Conservation (phyloP, 139 green algal genomes). For the Chlamydomonas eustigma region DNA sequence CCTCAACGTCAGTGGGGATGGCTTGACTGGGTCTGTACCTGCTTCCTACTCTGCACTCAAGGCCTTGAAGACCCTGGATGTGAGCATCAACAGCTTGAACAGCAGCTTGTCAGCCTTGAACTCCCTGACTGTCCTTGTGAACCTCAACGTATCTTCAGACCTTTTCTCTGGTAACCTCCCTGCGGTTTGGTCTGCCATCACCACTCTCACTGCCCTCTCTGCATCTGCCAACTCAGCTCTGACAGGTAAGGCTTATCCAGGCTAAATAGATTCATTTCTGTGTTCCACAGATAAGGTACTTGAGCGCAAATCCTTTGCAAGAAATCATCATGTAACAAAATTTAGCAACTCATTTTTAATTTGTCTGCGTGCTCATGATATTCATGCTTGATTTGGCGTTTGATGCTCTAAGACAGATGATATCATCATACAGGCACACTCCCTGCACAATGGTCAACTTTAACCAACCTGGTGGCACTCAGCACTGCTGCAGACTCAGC, state of each 20-base stretch:
- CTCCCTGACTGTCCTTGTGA: neutral
- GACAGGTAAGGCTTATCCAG: neutral
- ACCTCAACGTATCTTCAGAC: conserved; percentile 1
- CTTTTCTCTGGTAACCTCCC: conserved; percentile 20
- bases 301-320: too few relatives aligned
- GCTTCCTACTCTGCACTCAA: neutral
- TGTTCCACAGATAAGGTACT: too few relatives aligned
- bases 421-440: conserved; percentile 16
- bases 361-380: too few relatives aligned
- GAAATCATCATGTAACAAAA: too few relatives aligned
- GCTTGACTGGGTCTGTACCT: conserved; percentile 18
- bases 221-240: neutral
- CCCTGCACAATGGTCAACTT: neutral
- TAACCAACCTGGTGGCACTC: neutral
- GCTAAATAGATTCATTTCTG: too few relatives aligned
- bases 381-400: too few relatives aligned
- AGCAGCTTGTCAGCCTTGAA: neutral
- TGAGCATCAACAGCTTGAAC: conserved; percentile 17
- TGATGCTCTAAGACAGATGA: too few relatives aligned
- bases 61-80: conserved; percentile 4
- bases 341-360: too few relatives aligned
- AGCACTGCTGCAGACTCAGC: neutral
- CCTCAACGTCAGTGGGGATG: conserved; percentile 16
- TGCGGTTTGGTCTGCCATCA: neutral
- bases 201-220: conserved; percentile 7